phyloP scores from a whole-genome alignment of 2,329 filamentous ascomycete species.

The Fusarium marasasianum region DNA sequence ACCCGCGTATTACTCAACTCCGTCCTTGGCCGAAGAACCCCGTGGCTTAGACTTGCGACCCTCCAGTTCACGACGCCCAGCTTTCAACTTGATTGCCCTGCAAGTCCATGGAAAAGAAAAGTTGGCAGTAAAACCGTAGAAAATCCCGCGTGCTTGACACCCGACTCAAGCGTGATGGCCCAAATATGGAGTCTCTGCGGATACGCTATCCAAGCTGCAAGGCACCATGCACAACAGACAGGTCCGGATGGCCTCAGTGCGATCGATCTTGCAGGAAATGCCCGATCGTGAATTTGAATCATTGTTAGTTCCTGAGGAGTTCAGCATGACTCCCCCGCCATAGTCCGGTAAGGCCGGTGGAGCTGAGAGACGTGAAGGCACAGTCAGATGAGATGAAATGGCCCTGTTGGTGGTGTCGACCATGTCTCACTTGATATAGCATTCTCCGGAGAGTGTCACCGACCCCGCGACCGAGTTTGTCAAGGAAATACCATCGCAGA shows the following conservation, averaged over 20 bases:
- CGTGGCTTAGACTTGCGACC: slow-evolving; percentile 38
- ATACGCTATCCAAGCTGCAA: slow-evolving; percentile 37
- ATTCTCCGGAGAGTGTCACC: slow-evolving; percentile 16
- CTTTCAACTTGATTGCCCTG: background rate
- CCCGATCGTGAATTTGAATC: slow-evolving; percentile 45
- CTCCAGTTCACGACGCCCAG: slow-evolving; percentile 8
- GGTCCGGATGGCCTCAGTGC: slow-evolving; percentile 22
- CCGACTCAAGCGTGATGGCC: slow-evolving; percentile 30
- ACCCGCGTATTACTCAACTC: slow-evolving; percentile 15
- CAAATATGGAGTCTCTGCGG: slow-evolving; percentile 24
- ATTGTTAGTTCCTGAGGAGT: slow-evolving; percentile 28
- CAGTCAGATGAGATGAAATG: slow-evolving; percentile 44
- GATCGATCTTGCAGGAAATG: slow-evolving; percentile 43
- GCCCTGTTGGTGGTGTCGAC: slow-evolving; percentile 40
- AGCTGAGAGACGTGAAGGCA: slow-evolving; percentile 28
- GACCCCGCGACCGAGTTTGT: slow-evolving; percentile 23
- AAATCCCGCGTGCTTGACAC: slow-evolving; percentile 31
- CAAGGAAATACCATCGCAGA: slow-evolving; percentile 10
- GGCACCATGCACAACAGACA: slow-evolving; percentile 40
- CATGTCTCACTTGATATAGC: slow-evolving; percentile 41
- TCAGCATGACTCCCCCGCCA: slow-evolving; percentile 41
- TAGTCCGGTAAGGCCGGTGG: slow-evolving; percentile 28
- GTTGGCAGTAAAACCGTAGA: slow-evolving; percentile 10
- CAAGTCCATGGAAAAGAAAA: slow-evolving; percentile 1
- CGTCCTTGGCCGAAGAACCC: slow-evolving; percentile 11